phyloP scores from a whole-genome alignment of 345 rosid species.

The Limnanthes douglasii region DNA sequence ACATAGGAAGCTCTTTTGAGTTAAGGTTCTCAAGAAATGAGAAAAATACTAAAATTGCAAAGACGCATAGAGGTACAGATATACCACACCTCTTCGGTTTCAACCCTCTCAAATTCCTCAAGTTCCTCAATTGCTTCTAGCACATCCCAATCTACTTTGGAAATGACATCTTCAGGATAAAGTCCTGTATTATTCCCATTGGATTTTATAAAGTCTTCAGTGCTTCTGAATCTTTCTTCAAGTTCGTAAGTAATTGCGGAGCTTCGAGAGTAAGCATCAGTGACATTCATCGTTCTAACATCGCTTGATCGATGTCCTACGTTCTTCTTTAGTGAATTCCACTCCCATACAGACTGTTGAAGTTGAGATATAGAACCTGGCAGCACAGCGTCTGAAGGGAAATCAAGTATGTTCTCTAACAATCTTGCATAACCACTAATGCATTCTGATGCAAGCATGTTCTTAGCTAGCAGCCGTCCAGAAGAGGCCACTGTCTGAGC shows the following conservation, averaged over 20 bases:
- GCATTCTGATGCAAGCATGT: conserved; percentile 72
- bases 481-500: conserved; percentile 61
- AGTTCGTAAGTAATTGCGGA: conserved; percentile 34
- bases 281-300: conserved; percentile 13
- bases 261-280: conserved; percentile 14
- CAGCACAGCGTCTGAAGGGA: conserved; percentile 67
- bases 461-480: conserved; percentile 68
- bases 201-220: conserved; percentile 17
- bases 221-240: conserved; percentile 45
- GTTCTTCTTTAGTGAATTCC: conserved; percentile 46
- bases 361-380: conserved; percentile 50
- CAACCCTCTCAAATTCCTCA: conserved; percentile 70
- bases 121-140: conserved; percentile 41
- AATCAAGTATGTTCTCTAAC: conserved; percentile 58
- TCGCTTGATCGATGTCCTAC: conserved; percentile 17
- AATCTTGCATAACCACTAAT: conserved; percentile 56
- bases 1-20: conserved; percentile 10
- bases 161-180: conserved; percentile 33
- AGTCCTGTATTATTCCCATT: conserved; percentile 27
- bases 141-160: conserved; percentile 55
- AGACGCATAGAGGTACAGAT: conserved; percentile 18
- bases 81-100: conserved; percentile 66
- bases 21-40: conserved; percentile 12
- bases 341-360: conserved; percentile 57
- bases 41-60: conserved; percentile 4